Evolutionary conservation across 106 monocot genomes (phyloP), one percentile per base, ranked within the genome.

Genomic region (Amphibolis antarctica): DNA sequence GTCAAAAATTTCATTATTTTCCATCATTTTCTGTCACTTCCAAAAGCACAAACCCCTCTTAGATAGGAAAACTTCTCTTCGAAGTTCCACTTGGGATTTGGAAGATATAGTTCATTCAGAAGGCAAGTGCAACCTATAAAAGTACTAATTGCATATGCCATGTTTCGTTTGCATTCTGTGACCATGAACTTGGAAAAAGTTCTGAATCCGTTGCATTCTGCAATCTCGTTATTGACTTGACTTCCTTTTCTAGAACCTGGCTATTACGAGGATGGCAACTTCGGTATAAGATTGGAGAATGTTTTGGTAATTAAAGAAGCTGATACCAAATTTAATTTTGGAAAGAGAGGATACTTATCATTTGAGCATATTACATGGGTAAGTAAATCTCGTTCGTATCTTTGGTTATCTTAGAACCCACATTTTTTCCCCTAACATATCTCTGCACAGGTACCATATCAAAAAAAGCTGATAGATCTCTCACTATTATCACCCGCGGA

Each of bases 301-400:
- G 86, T 90, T 74, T 84, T 96, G 72, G 67, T 96, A 28, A 74
- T 84, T 12, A 96, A 96, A 50, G 82, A 96, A 43, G 89, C 96
- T 24, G 45, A 77, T 42, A 82, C 89, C 44, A 78, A 84, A n/a
- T 96, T 86, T 57, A 90, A 96, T 67, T 90, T 96, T 72, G 89
- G 84, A 61, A 82, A 74, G 31, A 96, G 82, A 71, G 96, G 89
- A 43, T 96, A 84, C 63, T 69, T 96, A 54, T 73, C 81, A 15
- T 90, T 96, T 67, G 89, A 96, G 58, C 83, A 90, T 55, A 86
- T 96, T 51, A 96, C 96, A 66, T 96, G 89, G 89, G 89, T 94
- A 76, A 69, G 85, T 77, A 25, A n/a, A 49, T 36, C 36, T 36
- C 36, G 36, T 36, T 36, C 2, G 7, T 36, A 36, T 36, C 7